These are phyloP conservation scores for Tephrocybe sp. DNA, from an alignment of 768 basidiomycete genomes.

Conservation along the genomic window DNA sequence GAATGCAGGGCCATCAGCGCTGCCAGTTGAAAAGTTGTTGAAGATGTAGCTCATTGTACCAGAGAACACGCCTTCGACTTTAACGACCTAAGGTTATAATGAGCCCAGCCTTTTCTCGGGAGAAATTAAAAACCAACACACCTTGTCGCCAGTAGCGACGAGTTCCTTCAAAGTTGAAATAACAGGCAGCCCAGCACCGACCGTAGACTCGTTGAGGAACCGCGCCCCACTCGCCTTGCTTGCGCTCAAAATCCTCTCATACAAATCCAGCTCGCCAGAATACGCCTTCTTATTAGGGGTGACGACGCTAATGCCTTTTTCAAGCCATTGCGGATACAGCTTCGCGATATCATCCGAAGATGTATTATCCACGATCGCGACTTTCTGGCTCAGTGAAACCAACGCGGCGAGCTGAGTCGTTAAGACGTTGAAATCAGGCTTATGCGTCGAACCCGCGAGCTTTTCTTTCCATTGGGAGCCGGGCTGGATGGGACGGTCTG, in stretches of 20 bases:
- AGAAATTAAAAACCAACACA: constrained; percentile 25
- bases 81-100: constrained; percentile 51
- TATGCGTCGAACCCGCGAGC: constrained; percentile 38
- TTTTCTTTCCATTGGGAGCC: constrained; percentile 33
- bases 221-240: constrained; percentile 58
- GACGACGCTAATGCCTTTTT: constrained; percentile 78
- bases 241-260: constrained; percentile 62
- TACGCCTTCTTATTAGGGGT: constrained; percentile 99
- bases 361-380: constrained; percentile 89
- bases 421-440: constrained; percentile 46
- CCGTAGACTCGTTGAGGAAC: constrained; percentile 86
- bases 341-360: constrained; percentile 79
- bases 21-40: constrained; percentile 84
- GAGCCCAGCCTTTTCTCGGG: background rate
- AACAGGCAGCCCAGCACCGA: constrained; percentile 94
- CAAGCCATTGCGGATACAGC: constrained; percentile 78
- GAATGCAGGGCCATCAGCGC: constrained; percentile 69
- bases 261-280: constrained; percentile 68
- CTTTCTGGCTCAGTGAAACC: constrained; percentile 43
- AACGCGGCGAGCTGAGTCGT: constrained; percentile 43
- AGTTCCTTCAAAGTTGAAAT: constrained; percentile 91
- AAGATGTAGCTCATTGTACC: constrained; percentile 99
- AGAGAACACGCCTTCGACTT: constrained; percentile 97
- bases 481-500: constrained; percentile 38
- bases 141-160: constrained; percentile 89